Evolutionary conservation across 805 yeast genomes (phyloP), one percentile per base, ranked within the genome.

Genomic region (Wickerhamiella brachini): DNA sequence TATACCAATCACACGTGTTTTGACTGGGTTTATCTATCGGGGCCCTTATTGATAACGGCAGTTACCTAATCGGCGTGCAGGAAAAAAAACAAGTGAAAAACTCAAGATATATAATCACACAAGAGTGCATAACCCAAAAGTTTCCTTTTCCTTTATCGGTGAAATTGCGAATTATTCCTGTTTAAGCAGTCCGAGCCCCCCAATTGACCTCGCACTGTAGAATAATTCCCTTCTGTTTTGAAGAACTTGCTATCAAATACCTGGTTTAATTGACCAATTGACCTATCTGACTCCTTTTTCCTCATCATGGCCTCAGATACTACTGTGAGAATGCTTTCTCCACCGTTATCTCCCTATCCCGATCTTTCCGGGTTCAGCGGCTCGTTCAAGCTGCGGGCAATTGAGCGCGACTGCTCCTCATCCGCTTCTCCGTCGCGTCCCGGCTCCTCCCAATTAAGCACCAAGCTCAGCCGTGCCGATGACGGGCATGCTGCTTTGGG

Each of bases 301-400:
- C 5, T 18, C 39, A 26, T 10, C 39, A 29, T 45, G 38, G 47
- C 46, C 46, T 44, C 43, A 10, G 44, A 23, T 18, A 38, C 31
- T 23, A 37, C 38, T 9, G 49, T 48, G 20, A 47, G 62, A 23
- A 63, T 63, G 63, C 59, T 62, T 13, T 63, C 67, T 22, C 67
- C 67, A n/a, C 67, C 67, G 3, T 54, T 61, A 45, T 63, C 67
- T 38, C 66, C 67, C 7, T 58, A 56, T 43, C 60, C 62, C 13
- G 62, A 54, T 44, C 54, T 50, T 44, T 53, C 53, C 10, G 23
- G 29, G 6, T 38, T 47, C 38, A 18, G 24, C 29, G 49, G 44
- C 6, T 12, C 44, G 13, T 29, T 22, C 44, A 24, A 38, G 20
- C n/a, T 23, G 23, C 44, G 49, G 23, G 24, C 47, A 23, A 13